Evolutionary conservation across 305 asterid genomes (phyloP).

Genomic region (Stenogyne calaminthoides): DNA sequence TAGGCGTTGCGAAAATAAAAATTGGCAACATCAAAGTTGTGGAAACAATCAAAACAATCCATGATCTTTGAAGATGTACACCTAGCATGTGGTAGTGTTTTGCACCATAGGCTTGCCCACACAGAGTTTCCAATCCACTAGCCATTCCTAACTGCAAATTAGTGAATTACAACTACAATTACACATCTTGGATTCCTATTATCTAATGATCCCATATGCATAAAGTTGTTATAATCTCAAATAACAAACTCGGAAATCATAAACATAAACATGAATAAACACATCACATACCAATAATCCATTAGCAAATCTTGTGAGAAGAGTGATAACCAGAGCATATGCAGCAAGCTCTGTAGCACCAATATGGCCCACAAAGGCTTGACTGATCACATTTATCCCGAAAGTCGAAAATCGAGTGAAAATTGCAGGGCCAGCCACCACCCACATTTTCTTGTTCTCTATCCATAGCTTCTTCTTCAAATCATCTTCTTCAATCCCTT

Average conservation of each 20-base stretch:
- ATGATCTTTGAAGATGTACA: slow-evolving; percentile 71
- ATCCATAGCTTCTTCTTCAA: slow-evolving; percentile 34
- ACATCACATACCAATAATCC: slow-evolving; percentile 48
- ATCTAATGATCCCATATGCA: background rate
- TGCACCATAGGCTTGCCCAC: slow-evolving; percentile 87
- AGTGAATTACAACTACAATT: background rate
- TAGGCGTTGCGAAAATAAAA: slow-evolving; percentile 51
- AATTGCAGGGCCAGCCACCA: slow-evolving; percentile 65
- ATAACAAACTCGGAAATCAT: background rate
- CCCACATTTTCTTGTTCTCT: slow-evolving; percentile 64
- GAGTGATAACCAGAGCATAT: slow-evolving; percentile 49
- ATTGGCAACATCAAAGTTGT: slow-evolving; percentile 47
- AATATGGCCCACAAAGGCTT: slow-evolving; percentile 73
- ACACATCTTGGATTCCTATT: no score
- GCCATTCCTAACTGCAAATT: slow-evolving; percentile 68
- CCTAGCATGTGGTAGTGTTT: slow-evolving; percentile 78
- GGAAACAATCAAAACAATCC: slow-evolving; percentile 50
- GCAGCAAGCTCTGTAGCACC: slow-evolving; percentile 71
- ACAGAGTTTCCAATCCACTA: slow-evolving; percentile 73
- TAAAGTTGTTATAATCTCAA: background rate
- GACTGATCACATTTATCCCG: slow-evolving; percentile 49
- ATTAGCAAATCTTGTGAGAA: slow-evolving; percentile 48
- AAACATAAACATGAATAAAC: no score
- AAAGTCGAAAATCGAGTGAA: slow-evolving; percentile 60
- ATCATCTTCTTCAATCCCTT: slow-evolving; percentile 26